These are phyloP conservation scores for Claviceps sp. DNA, from an alignment of 2,329 filamentous ascomycete genomes.

Conservation along the genomic window DNA sequence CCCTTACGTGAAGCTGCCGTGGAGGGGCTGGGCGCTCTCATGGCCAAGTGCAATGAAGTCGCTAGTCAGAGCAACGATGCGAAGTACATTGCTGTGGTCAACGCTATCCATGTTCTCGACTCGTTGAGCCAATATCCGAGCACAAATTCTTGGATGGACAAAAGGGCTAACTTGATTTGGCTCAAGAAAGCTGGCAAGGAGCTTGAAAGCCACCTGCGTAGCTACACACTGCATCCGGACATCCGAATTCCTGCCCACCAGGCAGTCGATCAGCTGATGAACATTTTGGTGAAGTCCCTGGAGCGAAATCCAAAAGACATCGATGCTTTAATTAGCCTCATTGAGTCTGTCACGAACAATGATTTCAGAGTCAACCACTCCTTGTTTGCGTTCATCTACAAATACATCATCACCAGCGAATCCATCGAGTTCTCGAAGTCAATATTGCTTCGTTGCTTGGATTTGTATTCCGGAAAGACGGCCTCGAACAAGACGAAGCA, in stretches of 20 bases:
- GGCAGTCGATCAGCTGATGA: slow-evolving; percentile 76
- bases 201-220: slow-evolving; percentile 60
- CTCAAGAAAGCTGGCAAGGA: slow-evolving; percentile 59
- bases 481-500: slow-evolving; percentile 84
- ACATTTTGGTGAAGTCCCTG: slow-evolving; percentile 70
- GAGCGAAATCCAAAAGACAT: slow-evolving; percentile 61
- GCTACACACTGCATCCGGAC: slow-evolving; percentile 53
- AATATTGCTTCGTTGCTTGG: slow-evolving; percentile 72
- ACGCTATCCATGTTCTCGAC: slow-evolving; percentile 74
- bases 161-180: slow-evolving; percentile 46
- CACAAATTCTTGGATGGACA: slow-evolving; percentile 58
- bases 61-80: slow-evolving; percentile 56
- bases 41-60: slow-evolving; percentile 51
- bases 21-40: slow-evolving; percentile 58
- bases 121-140: slow-evolving; percentile 57
- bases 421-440: slow-evolving; percentile 78
- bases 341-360: slow-evolving; percentile 72
- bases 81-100: slow-evolving; percentile 58
- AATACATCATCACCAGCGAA: slow-evolving; percentile 67
- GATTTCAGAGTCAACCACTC: slow-evolving; percentile 66
- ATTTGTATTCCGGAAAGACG: slow-evolving; percentile 67
- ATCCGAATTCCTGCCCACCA: slow-evolving; percentile 80
- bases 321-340: slow-evolving; percentile 71
- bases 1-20: slow-evolving; percentile 63
- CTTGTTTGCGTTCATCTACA: slow-evolving; percentile 73